Evolutionary conservation across 2,329 filamentous ascomycete genomes (phyloP).

Genomic region (Phialophora macrospora): DNA sequence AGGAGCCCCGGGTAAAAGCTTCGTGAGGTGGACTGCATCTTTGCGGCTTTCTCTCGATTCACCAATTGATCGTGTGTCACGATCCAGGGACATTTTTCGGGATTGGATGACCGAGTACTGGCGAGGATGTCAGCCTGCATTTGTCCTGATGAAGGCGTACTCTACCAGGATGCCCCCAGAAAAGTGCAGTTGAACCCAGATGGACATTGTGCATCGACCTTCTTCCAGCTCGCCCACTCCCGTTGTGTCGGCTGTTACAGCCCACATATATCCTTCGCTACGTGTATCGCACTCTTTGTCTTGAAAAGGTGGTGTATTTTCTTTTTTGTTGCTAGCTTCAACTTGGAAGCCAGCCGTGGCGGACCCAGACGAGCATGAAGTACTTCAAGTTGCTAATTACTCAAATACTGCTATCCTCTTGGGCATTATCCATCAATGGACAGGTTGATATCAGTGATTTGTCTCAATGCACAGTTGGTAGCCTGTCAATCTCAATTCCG

Average conservation of each 20-base stretch:
- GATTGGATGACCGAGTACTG: background rate
- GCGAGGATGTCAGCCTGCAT: conserved; percentile 1
- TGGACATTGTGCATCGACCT: background rate
- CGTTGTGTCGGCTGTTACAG: background rate
- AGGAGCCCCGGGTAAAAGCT: background rate
- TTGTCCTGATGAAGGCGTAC: background rate
- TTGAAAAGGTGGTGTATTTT: background rate
- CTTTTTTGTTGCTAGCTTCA: background rate
- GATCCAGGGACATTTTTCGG: background rate
- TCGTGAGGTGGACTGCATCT: background rate
- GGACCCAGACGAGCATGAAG: background rate
- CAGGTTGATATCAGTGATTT: background rate
- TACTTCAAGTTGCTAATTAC: background rate
- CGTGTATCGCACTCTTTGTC: background rate
- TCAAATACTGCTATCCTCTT: background rate
- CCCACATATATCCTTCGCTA: background rate
- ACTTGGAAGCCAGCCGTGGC: background rate
- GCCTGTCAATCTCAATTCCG: background rate
- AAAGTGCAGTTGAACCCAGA: background rate
- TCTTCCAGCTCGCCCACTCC: background rate
- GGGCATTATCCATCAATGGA: background rate
- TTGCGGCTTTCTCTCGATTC: background rate
- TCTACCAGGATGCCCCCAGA: background rate
- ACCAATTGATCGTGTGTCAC: background rate
- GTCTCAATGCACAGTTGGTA: background rate